phyloP scores from a whole-genome alignment of 768 basidiomycete species.

The Lactarius akahatsu region DNA sequence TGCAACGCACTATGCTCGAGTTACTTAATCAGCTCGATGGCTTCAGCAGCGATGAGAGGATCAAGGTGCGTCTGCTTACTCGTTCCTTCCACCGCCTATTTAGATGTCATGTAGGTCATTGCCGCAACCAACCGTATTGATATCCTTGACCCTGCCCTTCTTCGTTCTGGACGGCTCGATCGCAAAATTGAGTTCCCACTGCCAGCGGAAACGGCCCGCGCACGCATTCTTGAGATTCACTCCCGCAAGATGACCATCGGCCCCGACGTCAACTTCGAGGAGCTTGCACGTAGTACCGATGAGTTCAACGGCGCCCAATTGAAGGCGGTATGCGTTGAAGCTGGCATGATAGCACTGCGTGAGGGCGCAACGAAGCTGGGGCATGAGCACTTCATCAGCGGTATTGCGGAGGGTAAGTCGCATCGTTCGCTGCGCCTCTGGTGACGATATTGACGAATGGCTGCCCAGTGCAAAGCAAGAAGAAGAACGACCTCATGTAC shows the following conservation, averaged over 20 bases:
- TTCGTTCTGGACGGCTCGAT: slow-evolving; percentile 96
- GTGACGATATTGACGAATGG: slow-evolving; percentile 30
- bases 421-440: slow-evolving; percentile 12
- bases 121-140: slow-evolving; percentile 99
- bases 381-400: slow-evolving; percentile 96
- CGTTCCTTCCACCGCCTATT: slow-evolving; percentile 7
- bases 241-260: slow-evolving; percentile 92
- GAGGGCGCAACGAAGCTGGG: slow-evolving; percentile 87
- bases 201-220: slow-evolving; percentile 94
- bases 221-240: slow-evolving; percentile 95
- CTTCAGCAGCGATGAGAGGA: slow-evolving; percentile 94
- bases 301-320: slow-evolving; percentile 98
- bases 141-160: slow-evolving; percentile 96
- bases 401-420: slow-evolving; percentile 75
- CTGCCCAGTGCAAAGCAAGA: slow-evolving; percentile 90
- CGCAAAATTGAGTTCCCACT: slow-evolving; percentile 98
- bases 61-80: slow-evolving; percentile 64
- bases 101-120: slow-evolving; percentile 69
- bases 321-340: slow-evolving; percentile 98
- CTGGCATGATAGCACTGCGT: slow-evolving; percentile 96
- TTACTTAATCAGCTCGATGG: slow-evolving; percentile 97
- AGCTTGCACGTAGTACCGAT: slow-evolving; percentile 93
- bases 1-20: slow-evolving; percentile 99
- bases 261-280: slow-evolving; percentile 92
- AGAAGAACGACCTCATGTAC: slow-evolving; percentile 98